Percentiles rank a stretch among this genome's conserved stretches.
Evolutionary conservation across 306 rosid genomes (phyloP).

Genomic region (Ormosia emarginata): DNA sequence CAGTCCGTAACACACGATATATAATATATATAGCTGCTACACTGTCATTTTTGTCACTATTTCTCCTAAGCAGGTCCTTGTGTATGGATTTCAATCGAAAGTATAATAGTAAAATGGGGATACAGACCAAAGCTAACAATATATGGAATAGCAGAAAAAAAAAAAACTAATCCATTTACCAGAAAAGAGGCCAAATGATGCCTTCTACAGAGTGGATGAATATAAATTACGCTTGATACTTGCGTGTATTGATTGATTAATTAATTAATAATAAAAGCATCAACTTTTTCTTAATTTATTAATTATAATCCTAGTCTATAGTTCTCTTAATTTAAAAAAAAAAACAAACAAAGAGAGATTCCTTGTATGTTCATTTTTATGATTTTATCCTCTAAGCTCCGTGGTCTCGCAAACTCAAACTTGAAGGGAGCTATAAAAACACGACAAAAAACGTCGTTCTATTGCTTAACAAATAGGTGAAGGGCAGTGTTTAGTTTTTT

Average conservation of each 20-base stretch:
- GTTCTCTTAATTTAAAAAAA: not conserved
- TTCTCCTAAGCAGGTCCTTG: not conserved
- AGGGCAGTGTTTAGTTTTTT: too few relatives aligned
- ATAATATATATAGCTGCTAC: not conserved
- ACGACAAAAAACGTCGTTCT: too few relatives aligned
- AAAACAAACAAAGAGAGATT: not conserved
- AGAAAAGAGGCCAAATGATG: not conserved
- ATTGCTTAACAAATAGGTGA: too few relatives aligned
- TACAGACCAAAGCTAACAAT: not conserved
- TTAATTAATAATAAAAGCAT: not conserved
- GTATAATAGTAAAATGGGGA: not conserved
- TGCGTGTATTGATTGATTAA: not conserved
- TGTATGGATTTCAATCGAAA: not conserved
- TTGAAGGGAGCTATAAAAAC: too few relatives aligned
- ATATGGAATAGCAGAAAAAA: not conserved
- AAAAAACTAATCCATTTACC: not conserved
- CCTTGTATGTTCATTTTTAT: not conserved
- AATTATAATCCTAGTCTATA: not conserved
- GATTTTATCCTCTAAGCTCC: not conserved
- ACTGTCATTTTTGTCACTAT: not conserved
- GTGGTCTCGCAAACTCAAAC: too few relatives aligned
- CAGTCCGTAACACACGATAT: not conserved
- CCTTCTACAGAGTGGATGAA: not conserved
- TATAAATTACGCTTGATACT: not conserved
- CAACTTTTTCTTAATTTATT: not conserved